Conservation (phyloP, 2,329 filamentous ascomycete species). For the Lachnellula hyalina region DNA sequence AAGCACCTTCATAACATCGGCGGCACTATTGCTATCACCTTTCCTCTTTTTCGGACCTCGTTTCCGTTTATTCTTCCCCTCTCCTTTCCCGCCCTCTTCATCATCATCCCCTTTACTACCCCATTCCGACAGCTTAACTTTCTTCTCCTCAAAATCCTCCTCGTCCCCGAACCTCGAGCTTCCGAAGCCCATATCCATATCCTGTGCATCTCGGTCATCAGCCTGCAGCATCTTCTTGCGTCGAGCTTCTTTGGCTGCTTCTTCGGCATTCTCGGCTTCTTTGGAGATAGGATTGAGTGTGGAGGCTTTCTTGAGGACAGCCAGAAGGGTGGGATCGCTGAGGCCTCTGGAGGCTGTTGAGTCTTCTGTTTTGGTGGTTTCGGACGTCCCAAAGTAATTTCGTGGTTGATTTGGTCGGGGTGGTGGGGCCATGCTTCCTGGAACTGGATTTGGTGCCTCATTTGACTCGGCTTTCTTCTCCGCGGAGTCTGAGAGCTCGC, state of each 20-base stretch:
- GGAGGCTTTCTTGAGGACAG: conserved; percentile 80
- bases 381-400: conserved; percentile 59
- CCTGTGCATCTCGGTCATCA: conserved; percentile 75
- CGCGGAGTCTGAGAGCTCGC: conserved; percentile 10
- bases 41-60: conserved; percentile 70
- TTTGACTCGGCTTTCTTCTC: conserved; percentile 10
- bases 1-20: conserved; percentile 75
- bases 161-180: conserved; percentile 83
- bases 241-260: conserved; percentile 58
- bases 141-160: conserved; percentile 67
- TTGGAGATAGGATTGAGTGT: conserved; percentile 47
- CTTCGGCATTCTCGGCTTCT: conserved; percentile 37
- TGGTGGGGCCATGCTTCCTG: conserved; percentile 41
- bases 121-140: conserved; percentile 65
- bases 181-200: conserved; percentile 93
- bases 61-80: conserved; percentile 56
- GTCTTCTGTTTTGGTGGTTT: conserved; percentile 26
- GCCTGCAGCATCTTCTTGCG: conserved; percentile 69
- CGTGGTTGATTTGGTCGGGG: conserved; percentile 35
- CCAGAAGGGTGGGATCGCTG: conserved; percentile 72
- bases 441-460: neutral
- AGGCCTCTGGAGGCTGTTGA: conserved; percentile 45
- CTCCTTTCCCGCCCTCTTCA: conserved; percentile 37
- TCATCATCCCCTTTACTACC: conserved; percentile 47
- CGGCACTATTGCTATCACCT: conserved; percentile 71